These are phyloP conservation scores for Aegilops tauschii DNA, from an alignment of 176 grass and related monocot genomes.

Conservation along the genomic window DNA sequence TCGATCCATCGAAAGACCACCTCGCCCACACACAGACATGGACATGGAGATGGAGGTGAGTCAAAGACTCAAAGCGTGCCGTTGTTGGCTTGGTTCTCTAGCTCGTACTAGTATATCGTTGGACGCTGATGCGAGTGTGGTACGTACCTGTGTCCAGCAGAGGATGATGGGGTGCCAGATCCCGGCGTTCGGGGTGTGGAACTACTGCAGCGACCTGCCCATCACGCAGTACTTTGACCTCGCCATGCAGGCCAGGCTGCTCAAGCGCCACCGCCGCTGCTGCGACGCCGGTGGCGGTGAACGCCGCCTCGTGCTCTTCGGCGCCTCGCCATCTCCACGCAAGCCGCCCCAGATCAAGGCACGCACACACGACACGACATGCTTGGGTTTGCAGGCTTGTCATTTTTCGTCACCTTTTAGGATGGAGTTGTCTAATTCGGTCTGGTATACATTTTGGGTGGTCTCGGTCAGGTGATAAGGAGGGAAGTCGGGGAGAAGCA, in stretches of 20 bases:
- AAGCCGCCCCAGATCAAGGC: conserved; percentile 57
- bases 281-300: background rate
- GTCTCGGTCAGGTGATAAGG: conserved; percentile 41
- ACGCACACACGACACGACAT: background rate
- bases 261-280: conserved; percentile 30
- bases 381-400: background rate
- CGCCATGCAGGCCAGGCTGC: conserved; percentile 61
- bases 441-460: background rate
- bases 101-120: background rate
- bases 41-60: conserved; percentile 48
- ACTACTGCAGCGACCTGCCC: conserved; percentile 62
- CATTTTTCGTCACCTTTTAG: background rate
- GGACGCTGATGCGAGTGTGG: background rate
- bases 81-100: no score
- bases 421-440: background rate
- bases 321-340: conserved; percentile 20
- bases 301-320: conserved; percentile 26
- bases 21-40: background rate
- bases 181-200: conserved; percentile 67
- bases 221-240: conserved; percentile 82
- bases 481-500: conserved; percentile 38
- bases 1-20: background rate
- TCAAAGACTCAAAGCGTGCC: background rate
- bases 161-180: conserved; percentile 55
- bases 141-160: background rate